Base-by-base conservation (phyloP, 352 stramenopile species). In the Pythium pyrilobum region DNA sequence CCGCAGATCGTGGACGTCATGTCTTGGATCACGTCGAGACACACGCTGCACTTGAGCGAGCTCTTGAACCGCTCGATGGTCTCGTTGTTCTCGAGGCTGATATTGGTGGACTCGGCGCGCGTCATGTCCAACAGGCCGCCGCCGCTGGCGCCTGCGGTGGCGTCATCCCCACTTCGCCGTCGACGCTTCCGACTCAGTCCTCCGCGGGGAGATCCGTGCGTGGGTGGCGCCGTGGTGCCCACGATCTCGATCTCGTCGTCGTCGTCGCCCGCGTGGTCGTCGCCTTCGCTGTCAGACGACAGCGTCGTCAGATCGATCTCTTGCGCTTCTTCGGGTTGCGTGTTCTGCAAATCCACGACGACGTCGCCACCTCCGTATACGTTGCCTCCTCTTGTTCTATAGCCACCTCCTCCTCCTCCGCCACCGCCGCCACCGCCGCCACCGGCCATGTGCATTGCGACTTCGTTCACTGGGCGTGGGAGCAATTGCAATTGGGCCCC, bases 1-100 rank as follows among this genome's bases (percentile, higher is more conserved):
- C 83, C 81, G 51, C 83, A 94, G 25, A 76, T 64, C 2, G 83
- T 92, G 23, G 81, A 89, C 5, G 83, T 91, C 64, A 94, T 92
- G 51, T 87, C 70, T 41, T 88, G 56, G 42, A 92, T 73, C 45
- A 76, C 62, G 29, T 92, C 83, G 2, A 94, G 65, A 41, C 83
- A 92, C 38, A 94, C 85, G 65, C 75, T 90, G 72, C 79, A 92
- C 73, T 90, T 92, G 56, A 92, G 77, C 34, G 64, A 59, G 11
- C 41, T 33, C 64, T 92, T 92, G 59, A 92, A 89, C 29, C 70
- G 62, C 74, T 92, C 75, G 39, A 92, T 66, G 29, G 65, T 64
- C n/a, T 90, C 81, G 41, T 73, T 87, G 60, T 92, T 92, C 27
- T 81, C 64, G 29, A 92, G 63, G 18, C 74, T 88, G 32, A 89